A percentile compares a stretch with the other conserved stretches of the same genome.
phyloP scores from a whole-genome alignment of 1,284 basidiomycete species.

The Kwoniella shivajii region DNA sequence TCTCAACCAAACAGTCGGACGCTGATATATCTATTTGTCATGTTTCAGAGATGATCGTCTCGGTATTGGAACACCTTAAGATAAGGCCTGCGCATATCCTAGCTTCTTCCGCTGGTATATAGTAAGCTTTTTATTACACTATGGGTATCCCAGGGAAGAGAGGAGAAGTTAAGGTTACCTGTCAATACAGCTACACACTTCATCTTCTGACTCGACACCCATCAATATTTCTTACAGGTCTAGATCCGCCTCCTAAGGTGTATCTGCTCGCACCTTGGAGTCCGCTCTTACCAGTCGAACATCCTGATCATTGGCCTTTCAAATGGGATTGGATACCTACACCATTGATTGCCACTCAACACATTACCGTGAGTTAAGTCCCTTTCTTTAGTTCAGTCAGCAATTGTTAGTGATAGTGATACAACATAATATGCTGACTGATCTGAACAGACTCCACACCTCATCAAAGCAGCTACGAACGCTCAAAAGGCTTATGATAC shows the following conservation, averaged over 20 bases:
- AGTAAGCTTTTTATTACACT: too few species aligned
- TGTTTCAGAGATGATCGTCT: constrained; percentile 40
- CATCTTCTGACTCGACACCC: constrained; percentile 40
- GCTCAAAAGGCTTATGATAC: constrained; percentile 24
- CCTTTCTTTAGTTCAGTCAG: background rate
- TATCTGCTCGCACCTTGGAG: constrained; percentile 51
- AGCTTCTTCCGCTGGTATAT: constrained; percentile 47
- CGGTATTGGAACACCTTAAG: constrained; percentile 44
- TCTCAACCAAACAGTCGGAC: too few species aligned
- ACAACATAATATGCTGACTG: background rate
- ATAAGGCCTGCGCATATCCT: constrained; percentile 42
- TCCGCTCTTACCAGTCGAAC: constrained; percentile 35
- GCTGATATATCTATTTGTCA: background rate
- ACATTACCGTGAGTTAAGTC: constrained; percentile 32
- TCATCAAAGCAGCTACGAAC: constrained; percentile 23
- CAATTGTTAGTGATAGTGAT: background rate
- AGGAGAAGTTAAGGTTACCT: too few species aligned
- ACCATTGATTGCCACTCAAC: constrained; percentile 44
- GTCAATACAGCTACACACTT: constrained; percentile 43
- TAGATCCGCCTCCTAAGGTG: constrained; percentile 36
- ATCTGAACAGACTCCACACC: constrained; percentile 18
- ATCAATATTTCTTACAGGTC: constrained; percentile 25
- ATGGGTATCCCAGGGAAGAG: too few species aligned
- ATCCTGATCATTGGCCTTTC: constrained; percentile 45
- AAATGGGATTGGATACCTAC: constrained; percentile 47